Percentiles rank a stretch among this genome's conserved stretches.
phyloP scores from a whole-genome alignment of 345 rosid species.

The Gossypium bickii region DNA sequence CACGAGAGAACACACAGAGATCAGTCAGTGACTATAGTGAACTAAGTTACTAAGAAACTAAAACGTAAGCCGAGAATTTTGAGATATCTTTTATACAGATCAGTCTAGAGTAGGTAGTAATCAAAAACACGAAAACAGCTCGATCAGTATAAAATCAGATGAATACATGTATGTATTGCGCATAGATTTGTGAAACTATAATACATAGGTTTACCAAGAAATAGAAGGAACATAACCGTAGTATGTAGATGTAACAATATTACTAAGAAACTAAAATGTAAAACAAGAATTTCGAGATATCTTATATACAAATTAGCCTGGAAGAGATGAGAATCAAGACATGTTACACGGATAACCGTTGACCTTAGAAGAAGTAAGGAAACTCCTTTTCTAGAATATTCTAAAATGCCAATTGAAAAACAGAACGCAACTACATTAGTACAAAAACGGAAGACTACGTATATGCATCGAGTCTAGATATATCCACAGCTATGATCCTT shows the following conservation, averaged over 20 bases:
- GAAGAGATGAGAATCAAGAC: not conserved
- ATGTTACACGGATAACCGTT: not conserved
- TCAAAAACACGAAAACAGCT: not conserved
- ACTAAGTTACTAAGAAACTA: not conserved
- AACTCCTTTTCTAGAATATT: not conserved
- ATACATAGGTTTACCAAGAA: not conserved
- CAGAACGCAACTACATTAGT: not conserved
- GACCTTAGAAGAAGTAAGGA: not conserved
- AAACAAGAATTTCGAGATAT: not conserved
- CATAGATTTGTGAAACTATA: not conserved
- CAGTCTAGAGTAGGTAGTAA: not conserved
- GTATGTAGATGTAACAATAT: slow-evolving; percentile 2
- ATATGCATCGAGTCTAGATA: not conserved
- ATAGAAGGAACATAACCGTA: slow-evolving; percentile 1
- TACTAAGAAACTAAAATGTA: not conserved
- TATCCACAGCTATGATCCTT: not conserved
- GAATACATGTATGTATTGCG: not conserved
- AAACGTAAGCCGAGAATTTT: not conserved
- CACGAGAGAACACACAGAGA: slow-evolving; percentile 14
- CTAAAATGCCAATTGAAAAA: not conserved
- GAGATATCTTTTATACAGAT: not conserved
- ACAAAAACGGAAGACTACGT: slow-evolving; percentile 1
- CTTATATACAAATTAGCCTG: not conserved
- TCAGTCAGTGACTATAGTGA: not conserved
- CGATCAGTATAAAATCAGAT: not conserved